Evolutionary conservation across 192 early-diverging fungal species (phyloP).

Genomic region (Gamsiella multidivaricata): DNA sequence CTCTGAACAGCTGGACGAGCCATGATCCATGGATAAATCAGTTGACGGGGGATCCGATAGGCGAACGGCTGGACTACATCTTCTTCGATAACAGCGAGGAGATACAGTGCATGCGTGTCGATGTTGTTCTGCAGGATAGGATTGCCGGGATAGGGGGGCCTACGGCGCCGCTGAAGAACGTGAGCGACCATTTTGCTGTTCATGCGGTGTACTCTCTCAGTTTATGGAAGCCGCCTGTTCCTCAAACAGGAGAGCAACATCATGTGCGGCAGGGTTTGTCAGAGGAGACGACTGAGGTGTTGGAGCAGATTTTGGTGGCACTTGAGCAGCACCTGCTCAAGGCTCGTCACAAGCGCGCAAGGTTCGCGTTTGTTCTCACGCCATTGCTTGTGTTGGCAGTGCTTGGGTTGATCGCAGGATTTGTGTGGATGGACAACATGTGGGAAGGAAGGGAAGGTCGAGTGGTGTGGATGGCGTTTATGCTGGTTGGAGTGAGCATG

Average conservation of each 20-base stretch:
- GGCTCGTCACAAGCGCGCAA: not conserved
- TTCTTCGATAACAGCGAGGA: conserved; percentile 52
- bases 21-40: conserved; percentile 20
- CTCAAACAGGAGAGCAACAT: not conserved
- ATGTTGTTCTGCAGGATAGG: conserved; percentile 20
- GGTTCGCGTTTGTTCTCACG: not conserved
- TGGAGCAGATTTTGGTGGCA: conserved; percentile 13
- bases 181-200: conserved; percentile 41
- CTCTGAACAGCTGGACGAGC: conserved; percentile 60
- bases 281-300: conserved; percentile 3
- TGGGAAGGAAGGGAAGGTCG: not conserved
- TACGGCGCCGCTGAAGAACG: not conserved
- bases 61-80: conserved; percentile 66
- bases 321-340: conserved; percentile 11
- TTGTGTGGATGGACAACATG: conserved; percentile 5
- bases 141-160: not conserved
- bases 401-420: not conserved
- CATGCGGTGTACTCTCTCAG: conserved; percentile 17
- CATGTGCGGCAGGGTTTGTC: too few relatives aligned
- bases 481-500: not conserved
- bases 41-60: conserved; percentile 28
- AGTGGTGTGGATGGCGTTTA: not conserved
- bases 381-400: conserved; percentile 1
- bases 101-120: conserved; percentile 29
- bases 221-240: not conserved